Percentiles rank a stretch among this genome's conserved stretches.
Evolutionary conservation across 2,329 filamentous ascomycete species (phyloP).

Genomic region (Didymella sp.): DNA sequence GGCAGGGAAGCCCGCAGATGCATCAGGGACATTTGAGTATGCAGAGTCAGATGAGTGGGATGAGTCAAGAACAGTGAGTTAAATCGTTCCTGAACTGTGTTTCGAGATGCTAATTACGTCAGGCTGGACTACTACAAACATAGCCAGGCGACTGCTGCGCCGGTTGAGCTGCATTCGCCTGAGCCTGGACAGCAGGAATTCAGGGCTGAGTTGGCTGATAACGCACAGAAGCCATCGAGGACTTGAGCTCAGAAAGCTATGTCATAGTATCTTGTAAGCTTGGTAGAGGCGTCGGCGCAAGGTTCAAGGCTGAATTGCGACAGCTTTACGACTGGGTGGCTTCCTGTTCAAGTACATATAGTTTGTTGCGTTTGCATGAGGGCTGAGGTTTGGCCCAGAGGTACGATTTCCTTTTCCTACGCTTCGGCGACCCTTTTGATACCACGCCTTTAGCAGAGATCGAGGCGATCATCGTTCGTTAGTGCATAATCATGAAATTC

Average conservation of each 20-base stretch:
- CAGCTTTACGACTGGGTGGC: too few species aligned
- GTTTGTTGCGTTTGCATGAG: not conserved
- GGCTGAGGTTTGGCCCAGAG: too few species aligned
- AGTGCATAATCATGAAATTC: not conserved
- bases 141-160: slow-evolving; percentile 14
- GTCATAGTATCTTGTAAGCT: too few species aligned
- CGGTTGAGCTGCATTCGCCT: slow-evolving; percentile 36
- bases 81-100: too few species aligned
- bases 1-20: slow-evolving; percentile 24
- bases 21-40: slow-evolving; percentile 29
- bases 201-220: slow-evolving; percentile 37
- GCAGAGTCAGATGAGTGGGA: slow-evolving; percentile 24
- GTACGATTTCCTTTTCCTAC: not conserved
- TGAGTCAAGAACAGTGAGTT: slow-evolving; percentile 38
- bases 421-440: slow-evolving; percentile 15
- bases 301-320: too few species aligned
- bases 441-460: slow-evolving; percentile 2
- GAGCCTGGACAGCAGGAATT: slow-evolving; percentile 30
- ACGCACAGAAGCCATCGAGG: slow-evolving; percentile 14
- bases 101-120: too few species aligned
- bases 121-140: slow-evolving; percentile 36
- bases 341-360: slow-evolving; percentile 4
- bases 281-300: too few species aligned
- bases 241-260: too few species aligned
- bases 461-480: slow-evolving; percentile 1